These are phyloP conservation scores for Boletales sp. DNA, from an alignment of 768 basidiomycete genomes.

Conservation along the genomic window DNA sequence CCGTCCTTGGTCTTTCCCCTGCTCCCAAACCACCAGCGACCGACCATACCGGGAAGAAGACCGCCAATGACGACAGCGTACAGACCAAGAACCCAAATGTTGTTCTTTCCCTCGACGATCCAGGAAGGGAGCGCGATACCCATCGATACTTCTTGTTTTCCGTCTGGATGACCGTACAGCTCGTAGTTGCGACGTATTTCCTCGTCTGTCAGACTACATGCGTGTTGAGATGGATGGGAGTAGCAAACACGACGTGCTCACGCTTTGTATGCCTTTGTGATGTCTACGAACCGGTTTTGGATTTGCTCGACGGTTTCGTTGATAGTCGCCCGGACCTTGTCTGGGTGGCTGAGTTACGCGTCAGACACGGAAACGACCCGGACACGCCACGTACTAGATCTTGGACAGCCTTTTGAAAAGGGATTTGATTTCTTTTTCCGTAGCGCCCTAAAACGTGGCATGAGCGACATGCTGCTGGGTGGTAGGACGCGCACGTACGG, in stretches of 20 bases:
- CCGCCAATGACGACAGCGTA: constrained; percentile 90
- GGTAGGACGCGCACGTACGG: constrained; percentile 32
- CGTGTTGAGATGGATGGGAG: not conserved
- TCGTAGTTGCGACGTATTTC: constrained; percentile 87
- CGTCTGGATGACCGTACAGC: constrained; percentile 92
- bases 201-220: constrained; percentile 79
- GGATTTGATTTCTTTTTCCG: constrained; percentile 92
- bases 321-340: constrained; percentile 82
- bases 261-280: constrained; percentile 99
- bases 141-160: constrained; percentile 90
- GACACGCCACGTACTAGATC: constrained; percentile 56
- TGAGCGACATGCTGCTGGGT: not conserved
- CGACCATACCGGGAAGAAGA: constrained; percentile 81
- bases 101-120: constrained; percentile 91
- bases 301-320: constrained; percentile 88
- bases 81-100: constrained; percentile 81
- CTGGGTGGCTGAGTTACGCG: constrained; percentile 75
- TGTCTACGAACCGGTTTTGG: constrained; percentile 80
- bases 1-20: constrained; percentile 90
- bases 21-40: constrained; percentile 97
- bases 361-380: not conserved
- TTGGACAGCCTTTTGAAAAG: constrained; percentile 91
- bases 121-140: constrained; percentile 93
- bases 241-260: constrained; percentile 32
- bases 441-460: constrained; percentile 42